Evolutionary conservation across 2,329 filamentous ascomycete genomes (phyloP), one percentile per base, ranked within the genome.

Genomic region (Tolypocladium endophyticum): DNA sequence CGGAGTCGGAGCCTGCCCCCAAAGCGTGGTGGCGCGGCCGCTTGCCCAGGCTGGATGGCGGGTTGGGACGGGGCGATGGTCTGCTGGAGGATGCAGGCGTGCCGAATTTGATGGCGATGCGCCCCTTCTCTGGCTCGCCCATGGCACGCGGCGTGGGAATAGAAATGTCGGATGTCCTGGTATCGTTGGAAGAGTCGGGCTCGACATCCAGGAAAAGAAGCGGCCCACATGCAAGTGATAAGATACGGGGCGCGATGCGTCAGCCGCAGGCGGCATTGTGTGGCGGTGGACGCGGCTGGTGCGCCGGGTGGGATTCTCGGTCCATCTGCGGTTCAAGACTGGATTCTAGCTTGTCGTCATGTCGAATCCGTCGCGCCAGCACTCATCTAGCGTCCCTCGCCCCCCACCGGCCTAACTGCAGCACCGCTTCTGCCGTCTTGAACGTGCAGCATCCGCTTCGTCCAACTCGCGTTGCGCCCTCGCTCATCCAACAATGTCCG

Each of bases 401-500:
- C 36, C 43, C 38, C 25, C 45, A 16, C 23, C 43, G 18, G 45
- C 25, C 25, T 3, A 45, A n/a, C 23, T 8, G 12, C 35, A n/a
- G 7, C 39, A 45, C 38, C 50, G 20, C 41, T 35, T 43, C 60
- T 36, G n/a, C 30, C 25, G 14, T 11, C 23, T n/a, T 35, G 30
- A 53, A 23, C 47, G 14, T 52, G 25, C 47, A 52, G 16, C 47
- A 52, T 11, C 28, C 11, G 38, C 45, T 28, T 33, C 56, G 28
- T 16, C 28, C 18, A 54, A 14, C 50, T 20, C 20, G 30, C 25
- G 11, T 38, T 47, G n/a, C 16, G 55, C n/a, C 56, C 41, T 36
- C 54, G 38, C 45, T 55, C 18, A 39, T 36, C 28, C 43, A 41
- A 59, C 39, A 67, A 97, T 97, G 94, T 94, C 92, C 62, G 92